These are phyloP conservation scores for Aspergillus cavernicola DNA, from an alignment of 495 filamentous ascomycete species.

Conservation along the genomic window DNA sequence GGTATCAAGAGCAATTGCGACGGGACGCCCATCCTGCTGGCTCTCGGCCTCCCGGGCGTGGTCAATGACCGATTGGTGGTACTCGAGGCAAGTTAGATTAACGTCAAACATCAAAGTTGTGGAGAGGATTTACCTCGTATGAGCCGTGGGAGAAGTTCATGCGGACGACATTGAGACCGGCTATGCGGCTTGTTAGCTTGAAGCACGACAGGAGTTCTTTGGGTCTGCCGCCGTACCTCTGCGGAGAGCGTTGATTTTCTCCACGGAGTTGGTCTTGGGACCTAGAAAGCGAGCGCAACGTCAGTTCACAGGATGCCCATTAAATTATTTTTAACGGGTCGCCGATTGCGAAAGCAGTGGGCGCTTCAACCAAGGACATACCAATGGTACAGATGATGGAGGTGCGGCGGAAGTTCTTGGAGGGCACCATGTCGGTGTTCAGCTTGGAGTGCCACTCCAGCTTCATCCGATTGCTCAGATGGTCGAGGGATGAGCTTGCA, in stretches of 20 bases:
- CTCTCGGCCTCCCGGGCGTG: conserved; percentile 83
- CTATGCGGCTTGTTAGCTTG: conserved; percentile 37
- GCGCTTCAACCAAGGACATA: conserved; percentile 30
- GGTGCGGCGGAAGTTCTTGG: conserved; percentile 86
- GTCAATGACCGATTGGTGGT: conserved; percentile 95
- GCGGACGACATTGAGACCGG: conserved; percentile 93
- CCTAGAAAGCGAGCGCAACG: conserved; percentile 36
- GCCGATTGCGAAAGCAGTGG: neutral
- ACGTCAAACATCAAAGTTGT: neutral
- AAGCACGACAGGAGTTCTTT: neutral
- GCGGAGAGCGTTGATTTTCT: conserved; percentile 92
- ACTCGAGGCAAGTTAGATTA: conserved; percentile 35
- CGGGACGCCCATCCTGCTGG: conserved; percentile 68
- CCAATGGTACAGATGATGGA: conserved; percentile 99
- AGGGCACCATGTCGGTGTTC: conserved; percentile 73
- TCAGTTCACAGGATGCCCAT: no score
- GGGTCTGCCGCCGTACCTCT: conserved; percentile 41
- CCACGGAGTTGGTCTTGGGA: conserved; percentile 96
- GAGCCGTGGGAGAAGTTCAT: conserved; percentile 99
- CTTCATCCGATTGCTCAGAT: conserved; percentile 75
- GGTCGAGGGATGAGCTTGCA: conserved; percentile 64
- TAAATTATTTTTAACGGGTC: neutral
- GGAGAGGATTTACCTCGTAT: conserved; percentile 63
- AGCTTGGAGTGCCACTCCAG: conserved; percentile 88
- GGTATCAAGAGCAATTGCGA: conserved; percentile 97